phyloP scores from a whole-genome alignment of 306 rosid species.

The Rubus idaeus region DNA sequence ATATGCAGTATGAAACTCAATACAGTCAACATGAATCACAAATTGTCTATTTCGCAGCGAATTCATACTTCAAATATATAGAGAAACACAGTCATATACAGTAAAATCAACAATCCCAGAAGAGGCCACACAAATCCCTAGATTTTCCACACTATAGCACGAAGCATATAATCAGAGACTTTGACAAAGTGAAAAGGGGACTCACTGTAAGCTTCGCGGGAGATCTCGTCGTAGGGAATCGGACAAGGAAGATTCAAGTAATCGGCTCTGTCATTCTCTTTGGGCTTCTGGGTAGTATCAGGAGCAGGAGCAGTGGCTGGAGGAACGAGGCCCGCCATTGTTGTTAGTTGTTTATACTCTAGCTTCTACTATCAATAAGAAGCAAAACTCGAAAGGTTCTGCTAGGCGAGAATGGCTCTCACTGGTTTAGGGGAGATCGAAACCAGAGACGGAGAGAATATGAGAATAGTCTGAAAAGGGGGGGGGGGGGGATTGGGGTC shows the following conservation, averaged over 20 bases:
- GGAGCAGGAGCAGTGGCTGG: slow-evolving; percentile 17
- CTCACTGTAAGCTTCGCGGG: slow-evolving; percentile 94
- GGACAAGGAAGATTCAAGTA: slow-evolving; percentile 88
- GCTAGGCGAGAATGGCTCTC: background rate
- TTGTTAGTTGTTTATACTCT: background rate
- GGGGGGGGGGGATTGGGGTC: background rate
- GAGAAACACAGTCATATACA: background rate
- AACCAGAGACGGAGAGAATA: background rate
- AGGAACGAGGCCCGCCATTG: slow-evolving; percentile 46
- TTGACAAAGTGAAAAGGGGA: background rate
- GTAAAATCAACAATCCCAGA: background rate
- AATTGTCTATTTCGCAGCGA: background rate
- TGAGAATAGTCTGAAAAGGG: background rate
- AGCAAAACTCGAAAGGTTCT: background rate
- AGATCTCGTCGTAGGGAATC: slow-evolving; percentile 90
- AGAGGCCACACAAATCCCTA: background rate
- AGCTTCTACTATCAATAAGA: background rate
- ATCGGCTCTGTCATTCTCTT: slow-evolving; percentile 54
- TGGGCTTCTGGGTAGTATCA: slow-evolving; percentile 27
- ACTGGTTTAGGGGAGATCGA: background rate
- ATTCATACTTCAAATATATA: background rate
- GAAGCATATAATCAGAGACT: background rate
- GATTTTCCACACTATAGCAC: background rate
- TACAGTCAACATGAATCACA: background rate
- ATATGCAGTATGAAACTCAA: background rate